phyloP scores from a whole-genome alignment of 805 yeast species.

The Sporopachydermia lactativora region DNA sequence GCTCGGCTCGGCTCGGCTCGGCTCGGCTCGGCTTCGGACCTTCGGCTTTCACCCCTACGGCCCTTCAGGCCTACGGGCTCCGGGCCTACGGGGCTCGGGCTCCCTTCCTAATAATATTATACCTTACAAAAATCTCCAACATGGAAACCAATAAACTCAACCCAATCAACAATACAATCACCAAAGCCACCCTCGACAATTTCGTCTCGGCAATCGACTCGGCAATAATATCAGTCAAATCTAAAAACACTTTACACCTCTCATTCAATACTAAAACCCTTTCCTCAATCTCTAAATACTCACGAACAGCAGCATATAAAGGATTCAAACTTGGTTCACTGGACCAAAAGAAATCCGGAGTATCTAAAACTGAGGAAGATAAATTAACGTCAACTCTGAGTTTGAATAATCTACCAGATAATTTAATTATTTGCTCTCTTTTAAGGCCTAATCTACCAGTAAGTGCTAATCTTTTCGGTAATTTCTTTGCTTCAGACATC shows the following conservation, averaged over 20 bases:
- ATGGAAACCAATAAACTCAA: conserved; percentile 66
- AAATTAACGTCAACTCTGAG: conserved; percentile 87
- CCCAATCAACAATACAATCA: conserved; percentile 72
- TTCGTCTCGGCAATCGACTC: conserved; percentile 90
- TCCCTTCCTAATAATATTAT: conserved; percentile 27
- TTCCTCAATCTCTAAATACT: conserved; percentile 89
- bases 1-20: no score
- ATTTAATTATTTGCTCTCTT: conserved; percentile 70
- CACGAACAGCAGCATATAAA: conserved; percentile 67
- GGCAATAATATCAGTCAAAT: conserved; percentile 82
- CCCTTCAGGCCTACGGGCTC: no score
- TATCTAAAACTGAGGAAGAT: conserved; percentile 80
- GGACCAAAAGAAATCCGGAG: conserved; percentile 96
- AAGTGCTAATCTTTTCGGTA: conserved; percentile 81
- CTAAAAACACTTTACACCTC: conserved; percentile 85
- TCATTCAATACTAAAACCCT: conserved; percentile 89
- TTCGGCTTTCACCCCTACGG: no score
- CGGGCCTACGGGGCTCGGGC: no score
- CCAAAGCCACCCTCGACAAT: conserved; percentile 83
- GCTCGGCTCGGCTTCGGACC: no score
- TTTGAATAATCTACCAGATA: conserved; percentile 83
- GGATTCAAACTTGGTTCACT: conserved; percentile 91
- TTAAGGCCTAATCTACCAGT: conserved; percentile 80
- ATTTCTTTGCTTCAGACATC: conserved; percentile 69
- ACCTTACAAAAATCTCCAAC: conserved; percentile 52